Evolutionary conservation across 345 rosid species (phyloP), one percentile per base, ranked within the genome.

Genomic region (Euphorbia tirucalli): DNA sequence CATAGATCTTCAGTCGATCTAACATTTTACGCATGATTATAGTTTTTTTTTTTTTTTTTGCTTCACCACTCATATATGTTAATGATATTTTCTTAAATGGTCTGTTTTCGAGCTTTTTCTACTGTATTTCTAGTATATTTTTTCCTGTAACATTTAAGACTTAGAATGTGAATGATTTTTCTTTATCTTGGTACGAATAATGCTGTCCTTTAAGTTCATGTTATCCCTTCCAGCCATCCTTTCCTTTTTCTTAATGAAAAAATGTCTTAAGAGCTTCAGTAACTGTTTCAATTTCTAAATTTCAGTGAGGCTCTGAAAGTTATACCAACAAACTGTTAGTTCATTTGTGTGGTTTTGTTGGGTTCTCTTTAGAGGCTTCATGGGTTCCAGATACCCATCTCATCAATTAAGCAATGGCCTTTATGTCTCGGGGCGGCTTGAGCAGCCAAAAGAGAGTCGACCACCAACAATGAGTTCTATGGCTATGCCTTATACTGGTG

Each of bases 321-420:
- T 22, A 8, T 3, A 25, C 67, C 21, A 11, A 16, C 66, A 46
- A 22, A 4, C 41, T 60, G 39, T 61, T 32, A 16, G 71, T 52
- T 46, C 61, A n/a, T 52, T 46, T 13, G 18, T 7, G 66, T 37
- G 37, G 31, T 63, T 35, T 11, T 25, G 21, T 19, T 52, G 30
- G 28, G 52, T 68, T 13, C 44, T 10, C 18, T 68, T 37, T 27
- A 61, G 68, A 35, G 41, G 41, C 39, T 11, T 31, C 13, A 78
- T 78, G 79, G 71, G 75, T 70, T 76, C 75, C 27, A 48, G 75
- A 43, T 71, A 37, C 72, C 72, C 72, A 52, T 77, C 80, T 71
- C 76, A 71, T 77, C 55, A 61, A 52, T 68, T 77, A 27, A 67
- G 76, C 31, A 77, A 50, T 66, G 73, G 76, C 56, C 76, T 77